Evolutionary conservation across 345 rosid genomes (phyloP), one percentile per base, ranked within the genome.

Genomic region (Hibiscus trionum): DNA sequence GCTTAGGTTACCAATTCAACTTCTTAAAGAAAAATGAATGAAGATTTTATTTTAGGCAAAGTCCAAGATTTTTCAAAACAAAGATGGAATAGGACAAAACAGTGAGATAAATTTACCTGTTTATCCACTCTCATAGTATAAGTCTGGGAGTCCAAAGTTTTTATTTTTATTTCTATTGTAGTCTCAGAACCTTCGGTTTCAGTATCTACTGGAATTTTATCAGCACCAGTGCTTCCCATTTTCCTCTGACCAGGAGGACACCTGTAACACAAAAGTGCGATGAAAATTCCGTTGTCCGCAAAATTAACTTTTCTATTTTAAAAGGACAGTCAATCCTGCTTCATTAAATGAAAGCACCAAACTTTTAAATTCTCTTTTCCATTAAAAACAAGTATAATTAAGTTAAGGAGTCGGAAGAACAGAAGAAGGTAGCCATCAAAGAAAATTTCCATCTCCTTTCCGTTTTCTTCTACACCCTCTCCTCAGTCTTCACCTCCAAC

Each of bases 121-220:
- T 88, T 90, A 77, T 90, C 86, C 74, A 90, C 96, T 77, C 80
- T 85, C 82, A 90, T 78, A 75, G 89, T 82, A 74, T 90, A 79
- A 72, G 91, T 88, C 76, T 83, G 93, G 47, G 93, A 86, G 74
- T 90, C 96, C 79, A 90, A 74, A 17, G 91, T 90, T 77, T 88
- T 90, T 63, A 90, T 75, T 74, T 88, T 90, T 74, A 90, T 88
- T 81, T 86, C 96, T 37, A 90, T 85, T 44, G 82, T 74, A 44
- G 88, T 71, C 81, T 86, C 88, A 39, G 91, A 79, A 75, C 79
- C 78, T 75, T 76, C 89, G 63, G 72, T 77, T 74, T 76, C 87
- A 59, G 69, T 63, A 17, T 61, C 61, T 55, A 55, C 72, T 10
- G 81, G 69, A 78, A 84, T 46, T 49, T 79, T 77, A 69, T 72